Evolutionary conservation across 2,329 filamentous ascomycete genomes (phyloP), one percentile per base, ranked within the genome.

Genomic region (Aureobasidium sp.): DNA sequence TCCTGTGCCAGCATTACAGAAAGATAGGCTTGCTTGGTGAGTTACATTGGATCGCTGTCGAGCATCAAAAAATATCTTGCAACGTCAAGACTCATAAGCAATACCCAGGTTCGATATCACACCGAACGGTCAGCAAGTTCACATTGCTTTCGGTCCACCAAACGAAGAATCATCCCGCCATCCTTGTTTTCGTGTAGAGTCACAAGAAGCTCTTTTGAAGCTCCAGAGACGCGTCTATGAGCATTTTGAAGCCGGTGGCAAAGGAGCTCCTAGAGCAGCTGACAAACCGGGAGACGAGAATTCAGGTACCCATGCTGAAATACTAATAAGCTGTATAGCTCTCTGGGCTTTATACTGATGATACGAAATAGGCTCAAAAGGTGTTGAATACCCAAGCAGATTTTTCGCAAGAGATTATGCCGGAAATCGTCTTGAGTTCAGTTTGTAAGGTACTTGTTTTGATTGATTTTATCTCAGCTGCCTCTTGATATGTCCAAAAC

Each of bases 351-450:
- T 27, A 13, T 27, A 29, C 50, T 54, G 25, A 54, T 11, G 1
- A 9, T 13, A 32, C 13, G 13, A 5, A 21, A 44, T 30, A 80
- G 79, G 82, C 3, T 71, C 75, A 0, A 74, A 82, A 67, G 83
- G 82, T 0, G 78, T 79, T 1, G 84, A 86, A 69, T 86, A 85
- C 66, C 84, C 84, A 0, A 75, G 73, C 39, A 75, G 85, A 15
- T 87, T 87, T 70, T 87, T 87, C 69, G 83, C 82, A 0, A 77
- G 75, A 61, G 75, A 76, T 63, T 76, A 69, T 65, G 74, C 74
- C 29, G 74, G 74, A 1, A 76, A 76, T 34, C 67, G 74, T 48
- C 59, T 76, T 7, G 74, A 76, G 63, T 76, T 76, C 39, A 76
- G 67, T 58, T 27, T 76, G 34, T 76, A 5, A 58, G 29, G 21